phyloP scores from a whole-genome alignment of 1,139 yeast genomes.

The Hansenula sp. region DNA sequence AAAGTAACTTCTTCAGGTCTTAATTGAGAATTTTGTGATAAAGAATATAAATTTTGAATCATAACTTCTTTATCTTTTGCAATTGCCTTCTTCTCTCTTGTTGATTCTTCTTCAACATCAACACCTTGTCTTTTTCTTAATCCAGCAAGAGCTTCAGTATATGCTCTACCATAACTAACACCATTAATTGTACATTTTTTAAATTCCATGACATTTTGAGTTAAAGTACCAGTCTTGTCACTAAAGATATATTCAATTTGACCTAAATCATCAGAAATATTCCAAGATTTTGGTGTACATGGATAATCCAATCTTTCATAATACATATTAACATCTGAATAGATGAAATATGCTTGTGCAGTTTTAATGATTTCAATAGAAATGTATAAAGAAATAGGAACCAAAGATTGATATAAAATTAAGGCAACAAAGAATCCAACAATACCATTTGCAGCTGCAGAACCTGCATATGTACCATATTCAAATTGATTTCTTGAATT shows the following conservation, averaged over 20 bases:
- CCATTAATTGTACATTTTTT: slow-evolving; percentile 91
- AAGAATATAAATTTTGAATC: slow-evolving; percentile 48
- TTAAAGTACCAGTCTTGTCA: slow-evolving; percentile 95
- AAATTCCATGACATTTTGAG: slow-evolving; percentile 96
- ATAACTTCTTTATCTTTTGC: slow-evolving; percentile 58
- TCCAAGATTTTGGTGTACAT: slow-evolving; percentile 96
- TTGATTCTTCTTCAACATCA: slow-evolving; percentile 67
- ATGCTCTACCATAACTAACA: slow-evolving; percentile 85
- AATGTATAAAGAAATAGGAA: slow-evolving; percentile 91
- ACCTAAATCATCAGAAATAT: slow-evolving; percentile 93
- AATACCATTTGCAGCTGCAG: slow-evolving; percentile 75
- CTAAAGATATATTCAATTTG: slow-evolving; percentile 94
- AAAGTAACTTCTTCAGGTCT: slow-evolving; percentile 66
- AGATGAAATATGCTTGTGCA: slow-evolving; percentile 89
- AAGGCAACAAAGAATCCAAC: slow-evolving; percentile 85
- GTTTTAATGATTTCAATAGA: slow-evolving; percentile 95
- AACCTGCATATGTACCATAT: slow-evolving; percentile 50
- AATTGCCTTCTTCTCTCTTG: slow-evolving; percentile 59
- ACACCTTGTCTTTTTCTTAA: slow-evolving; percentile 83
- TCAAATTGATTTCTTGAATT: slow-evolving; percentile 71
- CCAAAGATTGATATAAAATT: slow-evolving; percentile 85
- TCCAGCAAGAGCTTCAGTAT: slow-evolving; percentile 94
- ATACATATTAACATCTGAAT: slow-evolving; percentile 83
- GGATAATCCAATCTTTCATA: slow-evolving; percentile 85
- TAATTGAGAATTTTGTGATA: slow-evolving; percentile 51